Evolutionary conservation across 2,329 filamentous ascomycete species (phyloP), one percentile per base, ranked within the genome.

Genomic region (Xylaria digitata): DNA sequence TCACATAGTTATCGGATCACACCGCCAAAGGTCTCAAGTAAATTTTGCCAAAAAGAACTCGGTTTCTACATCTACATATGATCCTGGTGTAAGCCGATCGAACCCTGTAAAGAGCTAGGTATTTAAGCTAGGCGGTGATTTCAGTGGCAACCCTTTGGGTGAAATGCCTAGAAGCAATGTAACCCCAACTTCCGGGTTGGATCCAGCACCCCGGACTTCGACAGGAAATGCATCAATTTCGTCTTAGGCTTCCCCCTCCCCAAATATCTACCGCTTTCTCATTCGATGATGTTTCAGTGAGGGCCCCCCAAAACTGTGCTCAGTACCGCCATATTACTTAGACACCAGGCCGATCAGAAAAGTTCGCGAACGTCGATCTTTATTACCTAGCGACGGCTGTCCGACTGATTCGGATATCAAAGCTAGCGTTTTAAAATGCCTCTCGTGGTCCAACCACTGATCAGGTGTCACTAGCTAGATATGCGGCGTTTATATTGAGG

Each of bases 171-270:
- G 49, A 55, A 50, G 56, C 54, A 56, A 65, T 63, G 67, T 58
- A 61, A 69, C 65, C 34, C 60, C 50, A 66, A 61, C 53, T 67
- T 55, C 56, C 62, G 58, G 48, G 48, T 59, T 55, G 40, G 55
- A 55, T 48, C 49, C 43, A 62, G 37, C 58, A 61, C 62, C 62
- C 62, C 62, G 48, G 54, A 55, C 46, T 53, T 37, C 30, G 37
- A 56, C 15, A 61, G 30, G 50, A 26, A 55, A 30, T 32, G 23
- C 59, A 55, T 34, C 13, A 19, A 50, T 32, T 17, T 30, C 9
- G 15, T 40, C 54, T 32, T 37, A n/a, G 57, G 26, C 26, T 34
- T 37, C 26, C 26, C 26, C 26, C 26, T 26, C 26, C 26, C 26
- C 26, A 26, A 5, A 26, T 26, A 53, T 53, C 40, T 48, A 23